Percentiles rank a stretch among this genome's conserved stretches.
These are phyloP conservation scores for Heliamphora ciliata DNA, from an alignment of 179 eudicot genomes.

Conservation along the genomic window DNA sequence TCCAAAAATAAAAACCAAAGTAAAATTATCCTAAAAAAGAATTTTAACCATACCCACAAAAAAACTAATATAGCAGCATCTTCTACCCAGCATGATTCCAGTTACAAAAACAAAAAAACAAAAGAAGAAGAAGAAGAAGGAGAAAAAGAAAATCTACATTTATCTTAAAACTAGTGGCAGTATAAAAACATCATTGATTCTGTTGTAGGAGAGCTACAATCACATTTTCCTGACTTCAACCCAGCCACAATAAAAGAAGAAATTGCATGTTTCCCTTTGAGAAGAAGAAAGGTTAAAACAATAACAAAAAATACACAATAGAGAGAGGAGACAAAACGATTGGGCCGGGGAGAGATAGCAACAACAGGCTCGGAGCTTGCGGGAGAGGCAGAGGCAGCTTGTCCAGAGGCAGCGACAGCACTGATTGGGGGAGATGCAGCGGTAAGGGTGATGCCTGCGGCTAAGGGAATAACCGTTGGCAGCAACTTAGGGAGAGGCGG, in stretches of 20 bases:
- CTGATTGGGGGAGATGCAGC: too few relatives aligned
- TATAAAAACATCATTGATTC: constrained; percentile 23
- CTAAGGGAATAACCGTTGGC: too few relatives aligned
- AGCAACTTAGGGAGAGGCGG: too few relatives aligned
- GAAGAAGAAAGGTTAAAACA: constrained; percentile 23
- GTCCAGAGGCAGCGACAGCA: too few relatives aligned
- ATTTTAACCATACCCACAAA: constrained; percentile 1
- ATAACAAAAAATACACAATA: too few relatives aligned
- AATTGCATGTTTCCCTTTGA: constrained; percentile 27
- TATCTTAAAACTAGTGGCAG: constrained; percentile 39
- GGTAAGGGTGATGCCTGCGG: too few relatives aligned
- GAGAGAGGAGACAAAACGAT: too few relatives aligned
- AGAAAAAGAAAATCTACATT: constrained; percentile 30
- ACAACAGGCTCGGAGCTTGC: too few relatives aligned
- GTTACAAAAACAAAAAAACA: not conserved
- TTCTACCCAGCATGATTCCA: not conserved
- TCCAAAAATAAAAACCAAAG: not conserved
- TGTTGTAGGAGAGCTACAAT: constrained; percentile 59
- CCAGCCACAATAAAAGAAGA: constrained; percentile 26
- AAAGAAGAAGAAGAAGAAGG: not conserved
- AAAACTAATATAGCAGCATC: not conserved
- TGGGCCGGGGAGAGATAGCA: too few relatives aligned
- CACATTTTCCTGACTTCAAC: constrained; percentile 35
- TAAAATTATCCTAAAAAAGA: constrained; percentile 7
- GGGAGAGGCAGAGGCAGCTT: too few relatives aligned